Conservation (phyloP, 1,284 basidiomycete species). For the Afroboletus lepidellus region DNA sequence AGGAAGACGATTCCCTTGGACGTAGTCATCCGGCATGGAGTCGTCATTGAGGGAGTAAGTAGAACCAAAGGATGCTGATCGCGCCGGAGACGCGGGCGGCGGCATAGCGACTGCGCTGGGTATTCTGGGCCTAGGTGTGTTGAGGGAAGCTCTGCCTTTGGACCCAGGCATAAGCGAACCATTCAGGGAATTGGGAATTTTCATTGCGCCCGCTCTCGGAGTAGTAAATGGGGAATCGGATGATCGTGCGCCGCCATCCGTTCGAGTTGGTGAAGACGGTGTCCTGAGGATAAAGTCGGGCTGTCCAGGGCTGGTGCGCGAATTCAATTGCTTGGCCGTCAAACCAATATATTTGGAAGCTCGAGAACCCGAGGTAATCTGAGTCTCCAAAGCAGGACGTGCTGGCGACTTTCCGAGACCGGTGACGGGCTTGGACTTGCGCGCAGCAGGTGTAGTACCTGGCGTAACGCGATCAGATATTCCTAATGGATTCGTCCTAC, state of each 20-base stretch:
- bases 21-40: conserved; percentile 12
- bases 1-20: conserved; percentile 19
- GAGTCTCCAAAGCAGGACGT: conserved; percentile 36
- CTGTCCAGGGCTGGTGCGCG: conserved; percentile 34
- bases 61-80: conserved; percentile 33
- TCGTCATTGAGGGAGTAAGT: conserved; percentile 36
- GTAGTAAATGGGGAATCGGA: conserved; percentile 59
- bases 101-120: conserved; percentile 79
- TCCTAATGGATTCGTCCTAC: conserved; percentile 23
- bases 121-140: conserved; percentile 59
- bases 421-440: conserved; percentile 28
- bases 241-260: conserved; percentile 18
- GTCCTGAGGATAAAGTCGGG: conserved; percentile 27
- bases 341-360: conserved; percentile 81
- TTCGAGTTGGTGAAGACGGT: conserved; percentile 32
- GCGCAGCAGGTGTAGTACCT: conserved; percentile 35
- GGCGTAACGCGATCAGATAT: conserved; percentile 43
- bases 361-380: conserved; percentile 77
- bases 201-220: conserved; percentile 50
- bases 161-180: conserved; percentile 39
- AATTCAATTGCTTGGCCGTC: conserved; percentile 77
- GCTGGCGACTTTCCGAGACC: conserved; percentile 28
- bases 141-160: conserved; percentile 48
- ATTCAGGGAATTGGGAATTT: conserved; percentile 38
- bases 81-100: conserved; percentile 62